Evolutionary conservation across 1,284 basidiomycete species (phyloP).

Genomic region (Testicularia cyperi): DNA sequence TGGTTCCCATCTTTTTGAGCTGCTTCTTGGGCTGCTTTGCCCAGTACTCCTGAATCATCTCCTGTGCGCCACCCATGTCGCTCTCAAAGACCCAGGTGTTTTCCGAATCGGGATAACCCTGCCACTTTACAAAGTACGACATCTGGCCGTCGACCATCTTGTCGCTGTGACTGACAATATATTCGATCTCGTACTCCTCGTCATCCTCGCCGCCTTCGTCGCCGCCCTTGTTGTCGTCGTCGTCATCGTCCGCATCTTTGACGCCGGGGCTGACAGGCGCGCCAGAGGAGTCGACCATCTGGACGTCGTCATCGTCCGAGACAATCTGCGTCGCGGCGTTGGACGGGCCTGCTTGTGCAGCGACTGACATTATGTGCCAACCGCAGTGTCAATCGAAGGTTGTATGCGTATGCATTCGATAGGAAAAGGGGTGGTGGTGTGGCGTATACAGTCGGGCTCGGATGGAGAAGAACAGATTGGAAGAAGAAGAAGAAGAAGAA

Average conservation of each 20-base stretch:
- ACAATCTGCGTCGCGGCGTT: no score
- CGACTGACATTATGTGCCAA: no score
- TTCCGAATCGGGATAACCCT: conserved; percentile 37
- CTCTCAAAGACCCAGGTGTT: conserved; percentile 44
- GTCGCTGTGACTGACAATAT: conserved; percentile 29
- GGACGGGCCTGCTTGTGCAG: conserved; percentile 12
- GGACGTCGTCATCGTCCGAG: conserved; percentile 10
- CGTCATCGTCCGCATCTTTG: background rate
- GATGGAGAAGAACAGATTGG: no score
- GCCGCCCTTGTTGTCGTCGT: background rate
- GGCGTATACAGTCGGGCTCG: no score
- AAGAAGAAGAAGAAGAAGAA: no score
- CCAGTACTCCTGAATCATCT: conserved; percentile 41
- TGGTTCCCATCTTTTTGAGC: conserved; percentile 20
- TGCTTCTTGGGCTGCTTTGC: conserved; percentile 5
- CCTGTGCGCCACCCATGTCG: conserved; percentile 39
- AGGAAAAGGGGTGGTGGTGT: no score
- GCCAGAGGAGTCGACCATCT: conserved; percentile 14
- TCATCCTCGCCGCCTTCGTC: conserved; percentile 11
- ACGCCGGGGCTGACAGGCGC: background rate
- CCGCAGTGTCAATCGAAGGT: no score
- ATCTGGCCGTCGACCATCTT: conserved; percentile 18
- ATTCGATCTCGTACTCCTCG: conserved; percentile 47
- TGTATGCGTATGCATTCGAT: no score
- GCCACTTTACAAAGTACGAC: conserved; percentile 51